These are phyloP conservation scores for Candida corydali DNA, from an alignment of 805 yeast species.

Conservation along the genomic window DNA sequence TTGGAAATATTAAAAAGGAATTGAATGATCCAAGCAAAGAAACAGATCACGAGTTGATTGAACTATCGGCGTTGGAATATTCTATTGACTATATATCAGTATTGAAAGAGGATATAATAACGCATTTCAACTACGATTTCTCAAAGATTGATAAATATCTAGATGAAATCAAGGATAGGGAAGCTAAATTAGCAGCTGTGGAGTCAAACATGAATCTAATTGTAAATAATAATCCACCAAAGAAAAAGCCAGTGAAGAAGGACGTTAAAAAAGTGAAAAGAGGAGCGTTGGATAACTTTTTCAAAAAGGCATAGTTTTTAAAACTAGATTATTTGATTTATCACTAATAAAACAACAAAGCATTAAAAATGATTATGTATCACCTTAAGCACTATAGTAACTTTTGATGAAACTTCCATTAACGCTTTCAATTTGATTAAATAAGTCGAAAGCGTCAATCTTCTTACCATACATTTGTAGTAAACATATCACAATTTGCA, in stretches of 20 bases:
- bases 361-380: too few relatives aligned
- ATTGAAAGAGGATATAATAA: slow-evolving; percentile 21
- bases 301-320: slow-evolving; percentile 32
- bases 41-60: slow-evolving; percentile 6
- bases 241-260: slow-evolving; percentile 17
- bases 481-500: too few relatives aligned
- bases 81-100: slow-evolving; percentile 40
- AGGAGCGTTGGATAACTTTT: slow-evolving; percentile 71
- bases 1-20: slow-evolving; percentile 16
- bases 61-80: slow-evolving; percentile 27
- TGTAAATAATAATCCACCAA: slow-evolving; percentile 21
- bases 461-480: too few relatives aligned
- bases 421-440: too few relatives aligned
- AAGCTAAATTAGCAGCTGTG: slow-evolving; percentile 20
- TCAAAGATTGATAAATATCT: slow-evolving; percentile 16
- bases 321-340: not conserved
- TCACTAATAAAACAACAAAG: slow-evolving; percentile 5
- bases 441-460: too few relatives aligned
- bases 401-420: too few relatives aligned
- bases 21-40: slow-evolving; percentile 13
- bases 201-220: slow-evolving; percentile 23
- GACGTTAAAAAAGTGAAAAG: slow-evolving; percentile 43
- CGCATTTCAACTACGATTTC: slow-evolving; percentile 17
- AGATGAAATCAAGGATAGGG: slow-evolving; percentile 13
- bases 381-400: too few relatives aligned